Evolutionary conservation across 805 yeast species (phyloP).

Genomic region (Metschnikowia dekortorum): DNA sequence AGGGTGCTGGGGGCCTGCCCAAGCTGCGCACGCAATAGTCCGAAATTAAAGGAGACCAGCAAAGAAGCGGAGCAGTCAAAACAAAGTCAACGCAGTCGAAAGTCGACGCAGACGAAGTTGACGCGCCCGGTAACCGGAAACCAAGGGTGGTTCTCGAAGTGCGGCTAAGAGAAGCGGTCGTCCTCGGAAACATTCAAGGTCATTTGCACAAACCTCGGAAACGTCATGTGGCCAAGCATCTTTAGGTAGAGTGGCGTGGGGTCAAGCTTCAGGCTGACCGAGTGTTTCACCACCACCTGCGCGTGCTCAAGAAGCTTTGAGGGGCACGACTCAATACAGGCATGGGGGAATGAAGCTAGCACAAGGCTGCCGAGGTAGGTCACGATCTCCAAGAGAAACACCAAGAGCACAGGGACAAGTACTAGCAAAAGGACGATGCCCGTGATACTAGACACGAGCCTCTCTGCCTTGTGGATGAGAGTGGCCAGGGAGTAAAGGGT

Average conservation of each 20-base stretch:
- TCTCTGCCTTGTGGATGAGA: background rate
- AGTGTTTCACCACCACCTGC: background rate
- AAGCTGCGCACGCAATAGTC: too few relatives aligned
- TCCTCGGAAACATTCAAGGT: slow-evolving; percentile 1
- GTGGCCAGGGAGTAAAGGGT: background rate
- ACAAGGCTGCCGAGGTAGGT: slow-evolving; percentile 1
- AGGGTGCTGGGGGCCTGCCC: too few relatives aligned
- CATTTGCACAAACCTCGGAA: background rate
- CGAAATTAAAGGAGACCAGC: too few relatives aligned
- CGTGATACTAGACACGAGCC: background rate
- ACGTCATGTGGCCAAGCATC: background rate
- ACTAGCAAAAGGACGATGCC: background rate
- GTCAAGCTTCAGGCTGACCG: background rate
- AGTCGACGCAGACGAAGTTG: background rate
- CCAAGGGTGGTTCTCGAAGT: background rate
- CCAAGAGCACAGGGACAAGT: background rate
- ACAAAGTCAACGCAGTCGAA: too few relatives aligned
- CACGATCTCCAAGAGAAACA: background rate
- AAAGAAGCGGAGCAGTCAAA: too few relatives aligned
- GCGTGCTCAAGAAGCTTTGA: background rate
- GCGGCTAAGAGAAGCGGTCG: background rate
- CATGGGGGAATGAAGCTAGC: background rate
- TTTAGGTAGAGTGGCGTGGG: background rate
- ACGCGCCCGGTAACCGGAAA: too few relatives aligned
- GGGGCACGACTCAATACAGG: background rate